Percentiles rank a stretch among this genome's conserved stretches.
Evolutionary conservation across 1,284 basidiomycete genomes (phyloP).

Genomic region (Cryptococcus depauperatus): DNA sequence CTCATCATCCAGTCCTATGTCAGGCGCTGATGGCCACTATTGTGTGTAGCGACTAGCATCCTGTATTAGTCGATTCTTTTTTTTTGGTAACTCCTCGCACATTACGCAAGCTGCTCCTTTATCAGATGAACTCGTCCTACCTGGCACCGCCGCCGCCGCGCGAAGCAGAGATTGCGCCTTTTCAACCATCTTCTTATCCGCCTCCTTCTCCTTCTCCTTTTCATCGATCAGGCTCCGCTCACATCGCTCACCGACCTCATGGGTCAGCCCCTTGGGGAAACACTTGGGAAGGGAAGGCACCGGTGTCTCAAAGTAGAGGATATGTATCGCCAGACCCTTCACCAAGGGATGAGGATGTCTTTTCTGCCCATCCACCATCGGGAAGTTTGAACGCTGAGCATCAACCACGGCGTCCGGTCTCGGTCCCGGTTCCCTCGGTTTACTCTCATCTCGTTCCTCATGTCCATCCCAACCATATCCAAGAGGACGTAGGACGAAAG

Average conservation of each 20-base stretch:
- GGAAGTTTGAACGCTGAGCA: too few species aligned
- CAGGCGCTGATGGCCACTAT: too few species aligned
- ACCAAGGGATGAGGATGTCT: conserved; percentile 8
- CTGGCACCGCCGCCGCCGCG: not conserved
- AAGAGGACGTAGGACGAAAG: not conserved
- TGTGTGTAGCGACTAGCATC: too few species aligned
- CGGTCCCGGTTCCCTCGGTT: not conserved
- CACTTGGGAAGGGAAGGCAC: not conserved
- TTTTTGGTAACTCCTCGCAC: not conserved
- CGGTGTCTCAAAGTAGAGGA: not conserved
- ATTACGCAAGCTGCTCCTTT: not conserved
- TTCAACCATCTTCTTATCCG: conserved; percentile 3
- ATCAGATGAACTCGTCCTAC: not conserved
- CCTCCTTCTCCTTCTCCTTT: not conserved
- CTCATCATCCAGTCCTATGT: too few species aligned
- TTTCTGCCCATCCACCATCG: not conserved
- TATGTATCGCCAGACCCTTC: conserved; percentile 15
- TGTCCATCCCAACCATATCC: not conserved
- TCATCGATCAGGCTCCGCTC: conserved; percentile 10
- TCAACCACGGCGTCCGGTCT: not conserved
- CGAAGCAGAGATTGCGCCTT: not conserved
- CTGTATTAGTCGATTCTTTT: not conserved
- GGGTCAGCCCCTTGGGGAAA: not conserved
- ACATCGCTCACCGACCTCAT: not conserved
- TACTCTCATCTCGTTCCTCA: conserved; percentile 1